Evolutionary conservation across 441 rosid species (phyloP), one percentile per base, ranked within the genome.

Genomic region (Jatropha multifida): DNA sequence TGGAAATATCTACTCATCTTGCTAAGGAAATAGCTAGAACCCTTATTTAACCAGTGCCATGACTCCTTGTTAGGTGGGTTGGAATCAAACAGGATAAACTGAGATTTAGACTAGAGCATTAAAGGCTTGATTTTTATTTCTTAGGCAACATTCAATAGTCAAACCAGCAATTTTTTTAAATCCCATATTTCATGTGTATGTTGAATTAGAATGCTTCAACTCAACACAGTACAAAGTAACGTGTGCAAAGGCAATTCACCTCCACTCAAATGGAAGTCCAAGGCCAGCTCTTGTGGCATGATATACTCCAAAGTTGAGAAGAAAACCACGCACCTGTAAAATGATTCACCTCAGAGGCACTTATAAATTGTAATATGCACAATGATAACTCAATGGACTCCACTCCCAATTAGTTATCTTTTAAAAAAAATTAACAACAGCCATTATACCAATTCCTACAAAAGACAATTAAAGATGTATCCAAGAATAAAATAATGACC

Each of bases 251-350:
- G 54, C 27, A 20, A 78, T 88, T 61, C 76, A 93, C 99, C 94
- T 94, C 97, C 99, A 93, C 79, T 89, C 90, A 81, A 95, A 95
- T 4, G 96, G 55, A 81, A 93, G 94, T 79, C 98, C 98, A 76
- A 95, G 96, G 49, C 96, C 99, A 81, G 90, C 94, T 87, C 97
- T 88, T 70, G 97, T 95, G 71, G 97, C 97, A 81, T 92, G 87
- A 69, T 95, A 91, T 63, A 95, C 98, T 74, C 97, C 97, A 82
- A 93, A 93, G 79, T 93, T 95, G 73, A 95, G 95, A 85, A 95
- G 97, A 83, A 95, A 93, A 62, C 99, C 99, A 26, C 97, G 83
- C 65, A 95, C 98, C 99, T 93, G 89, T 69, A 83, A 60, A 48
- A 75, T 65, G 60, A 65, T 32, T 48, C 44, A 23, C 65, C 27